phyloP scores from a whole-genome alignment of 495 filamentous ascomycete species.

The Penicillium manginii region DNA sequence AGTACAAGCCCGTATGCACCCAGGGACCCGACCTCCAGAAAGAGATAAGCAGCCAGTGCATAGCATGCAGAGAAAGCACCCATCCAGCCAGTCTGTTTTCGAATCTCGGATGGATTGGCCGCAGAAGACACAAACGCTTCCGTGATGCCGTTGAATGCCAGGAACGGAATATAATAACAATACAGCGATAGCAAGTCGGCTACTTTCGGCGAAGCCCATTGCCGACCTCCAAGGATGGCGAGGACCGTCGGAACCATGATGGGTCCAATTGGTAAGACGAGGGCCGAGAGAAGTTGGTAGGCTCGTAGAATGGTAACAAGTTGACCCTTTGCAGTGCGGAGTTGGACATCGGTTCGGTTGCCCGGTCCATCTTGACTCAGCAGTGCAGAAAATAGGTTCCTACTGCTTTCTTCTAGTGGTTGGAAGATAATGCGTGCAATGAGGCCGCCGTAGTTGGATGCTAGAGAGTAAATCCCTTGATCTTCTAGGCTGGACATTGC shows the following conservation, averaged over 20 bases:
- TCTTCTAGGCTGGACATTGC: constrained; percentile 72
- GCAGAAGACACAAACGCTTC: constrained; percentile 92
- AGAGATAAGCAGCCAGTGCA: constrained; percentile 68
- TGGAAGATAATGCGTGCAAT: constrained; percentile 91
- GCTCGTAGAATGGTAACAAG: constrained; percentile 41
- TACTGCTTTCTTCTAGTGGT: constrained; percentile 88
- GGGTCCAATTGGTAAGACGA: constrained; percentile 70
- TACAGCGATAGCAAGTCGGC: constrained; percentile 77
- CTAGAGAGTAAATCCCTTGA: constrained; percentile 93
- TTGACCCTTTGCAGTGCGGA: constrained; percentile 37
- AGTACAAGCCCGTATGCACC: constrained; percentile 81
- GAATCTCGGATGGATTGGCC: constrained; percentile 70
- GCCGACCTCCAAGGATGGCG: constrained; percentile 68
- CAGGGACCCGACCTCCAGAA: constrained; percentile 62
- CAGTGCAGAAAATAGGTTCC: constrained; percentile 82
- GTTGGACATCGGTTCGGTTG: constrained; percentile 17
- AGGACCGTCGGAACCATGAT: constrained; percentile 72
- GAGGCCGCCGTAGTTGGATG: constrained; percentile 91
- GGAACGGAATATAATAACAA: constrained; percentile 88
- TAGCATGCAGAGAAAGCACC: constrained; percentile 73
- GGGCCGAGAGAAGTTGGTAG: constrained; percentile 64
- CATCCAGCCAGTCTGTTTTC: constrained; percentile 82
- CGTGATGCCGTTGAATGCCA: constrained; percentile 88
- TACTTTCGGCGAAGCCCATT: constrained; percentile 67
- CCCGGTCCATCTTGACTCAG: constrained; percentile 33